Evolutionary conservation across 2,329 filamentous ascomycete genomes (phyloP).

Genomic region (Alternaria panax): DNA sequence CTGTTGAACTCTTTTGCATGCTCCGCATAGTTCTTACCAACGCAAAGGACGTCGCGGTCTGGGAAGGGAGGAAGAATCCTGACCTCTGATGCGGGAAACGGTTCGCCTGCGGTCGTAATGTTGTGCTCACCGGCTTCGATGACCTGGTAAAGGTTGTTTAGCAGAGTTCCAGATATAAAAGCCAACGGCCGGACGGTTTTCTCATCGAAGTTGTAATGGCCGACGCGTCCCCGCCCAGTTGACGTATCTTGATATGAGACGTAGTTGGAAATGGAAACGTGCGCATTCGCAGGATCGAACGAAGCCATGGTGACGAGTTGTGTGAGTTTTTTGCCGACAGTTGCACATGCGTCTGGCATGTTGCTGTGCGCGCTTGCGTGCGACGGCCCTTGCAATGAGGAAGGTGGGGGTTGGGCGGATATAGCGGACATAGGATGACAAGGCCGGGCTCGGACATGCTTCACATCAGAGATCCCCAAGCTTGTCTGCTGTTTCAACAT

Average conservation of each 20-base stretch:
- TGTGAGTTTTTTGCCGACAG: background rate
- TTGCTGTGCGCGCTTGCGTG: too few species aligned
- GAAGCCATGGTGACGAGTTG: background rate
- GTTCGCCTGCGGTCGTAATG: conserved; percentile 48
- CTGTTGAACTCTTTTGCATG: conserved; percentile 66
- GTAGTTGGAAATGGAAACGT: background rate
- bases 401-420: background rate
- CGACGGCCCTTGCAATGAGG: too few species aligned
- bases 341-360: background rate
- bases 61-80: conserved; percentile 57
- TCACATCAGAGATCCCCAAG: too few species aligned
- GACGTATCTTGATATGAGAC: background rate
- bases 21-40: conserved; percentile 66
- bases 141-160: conserved; percentile 60
- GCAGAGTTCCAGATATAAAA: conserved; percentile 57
- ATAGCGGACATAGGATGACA: background rate
- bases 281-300: background rate
- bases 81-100: conserved; percentile 33
- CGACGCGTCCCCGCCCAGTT: background rate
- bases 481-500: too few species aligned
- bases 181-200: conserved; percentile 46
- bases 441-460: too few species aligned
- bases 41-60: conserved; percentile 60
- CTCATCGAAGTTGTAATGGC: background rate
- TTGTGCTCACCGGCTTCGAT: conserved; percentile 56